Conservation (phyloP, 768 basidiomycete species). For the Paxillus rubicundulus region DNA sequence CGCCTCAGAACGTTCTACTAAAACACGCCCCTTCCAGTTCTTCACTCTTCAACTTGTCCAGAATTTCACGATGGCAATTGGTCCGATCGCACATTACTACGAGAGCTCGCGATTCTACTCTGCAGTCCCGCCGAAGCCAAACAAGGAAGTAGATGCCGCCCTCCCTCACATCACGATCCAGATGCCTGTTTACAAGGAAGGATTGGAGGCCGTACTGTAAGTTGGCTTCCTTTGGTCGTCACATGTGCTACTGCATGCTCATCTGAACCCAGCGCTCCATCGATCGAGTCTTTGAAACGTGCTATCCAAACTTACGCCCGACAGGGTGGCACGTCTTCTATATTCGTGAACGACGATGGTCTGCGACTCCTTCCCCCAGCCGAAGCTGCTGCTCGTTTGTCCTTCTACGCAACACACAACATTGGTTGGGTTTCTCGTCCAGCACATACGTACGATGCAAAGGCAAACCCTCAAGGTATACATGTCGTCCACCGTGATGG, state of each 20-base stretch:
- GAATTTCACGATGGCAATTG: slow-evolving; percentile 40
- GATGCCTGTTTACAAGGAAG: slow-evolving; percentile 59
- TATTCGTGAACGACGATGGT: slow-evolving; percentile 64
- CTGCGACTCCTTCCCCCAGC: slow-evolving; percentile 47
- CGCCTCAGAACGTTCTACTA: background rate
- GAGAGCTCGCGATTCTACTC: slow-evolving; percentile 55
- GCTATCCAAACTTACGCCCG: slow-evolving; percentile 64
- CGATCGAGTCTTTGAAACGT: slow-evolving; percentile 53
- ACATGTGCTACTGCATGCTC: background rate
- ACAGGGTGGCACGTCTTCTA: slow-evolving; percentile 59
- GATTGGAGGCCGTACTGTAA: slow-evolving; percentile 49
- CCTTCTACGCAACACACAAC: slow-evolving; percentile 54
- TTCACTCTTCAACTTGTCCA: slow-evolving; percentile 43
- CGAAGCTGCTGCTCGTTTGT: slow-evolving; percentile 46
- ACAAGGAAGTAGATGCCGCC: slow-evolving; percentile 42
- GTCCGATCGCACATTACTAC: slow-evolving; percentile 51
- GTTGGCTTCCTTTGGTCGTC: slow-evolving; percentile 17
- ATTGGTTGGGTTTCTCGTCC: slow-evolving; percentile 64
- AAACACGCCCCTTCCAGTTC: slow-evolving; percentile 25
- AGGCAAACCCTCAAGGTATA: slow-evolving; percentile 48
- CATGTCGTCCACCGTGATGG: slow-evolving; percentile 30
- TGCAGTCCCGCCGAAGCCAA: slow-evolving; percentile 41
- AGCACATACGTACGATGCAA: slow-evolving; percentile 41
- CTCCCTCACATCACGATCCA: slow-evolving; percentile 53
- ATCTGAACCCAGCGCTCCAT: slow-evolving; percentile 35